phyloP scores from a whole-genome alignment of 75 land plant species.

The Ceratopteris richardii region DNA sequence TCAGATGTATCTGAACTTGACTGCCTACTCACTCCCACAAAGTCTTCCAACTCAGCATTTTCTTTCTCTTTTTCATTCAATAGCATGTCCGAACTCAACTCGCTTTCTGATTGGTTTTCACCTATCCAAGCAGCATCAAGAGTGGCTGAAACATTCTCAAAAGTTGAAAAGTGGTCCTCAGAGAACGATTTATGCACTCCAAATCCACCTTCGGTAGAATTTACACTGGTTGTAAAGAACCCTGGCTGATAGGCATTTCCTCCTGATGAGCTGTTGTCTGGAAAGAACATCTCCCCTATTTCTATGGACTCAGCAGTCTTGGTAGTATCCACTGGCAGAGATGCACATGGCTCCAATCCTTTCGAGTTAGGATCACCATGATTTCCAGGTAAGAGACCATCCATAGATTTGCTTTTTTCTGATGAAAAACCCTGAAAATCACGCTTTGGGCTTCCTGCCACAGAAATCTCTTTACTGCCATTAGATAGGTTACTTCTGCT shows the following conservation, averaged over 20 bases:
- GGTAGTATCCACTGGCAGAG: too few species aligned
- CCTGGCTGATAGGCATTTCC: background rate
- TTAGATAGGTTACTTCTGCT: background rate
- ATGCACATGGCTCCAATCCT: too few species aligned
- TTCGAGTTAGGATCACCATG: too few species aligned
- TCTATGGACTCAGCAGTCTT: too few species aligned
- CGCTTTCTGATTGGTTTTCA: slow-evolving; percentile 14
- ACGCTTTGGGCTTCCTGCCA: background rate
- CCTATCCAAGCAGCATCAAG: slow-evolving; percentile 91
- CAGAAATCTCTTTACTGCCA: background rate
- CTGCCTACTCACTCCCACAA: slow-evolving; percentile 6
- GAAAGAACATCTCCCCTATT: too few species aligned
- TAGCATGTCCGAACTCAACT: slow-evolving; percentile 1
- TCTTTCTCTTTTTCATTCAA: slow-evolving; percentile 1
- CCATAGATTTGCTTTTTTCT: background rate
- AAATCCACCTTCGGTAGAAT: background rate
- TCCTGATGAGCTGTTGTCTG: too few species aligned
- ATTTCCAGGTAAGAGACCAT: background rate
- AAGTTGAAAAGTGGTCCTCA: slow-evolving; percentile 23
- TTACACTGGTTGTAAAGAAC: background rate
- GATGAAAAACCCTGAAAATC: background rate
- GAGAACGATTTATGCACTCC: slow-evolving; percentile 10
- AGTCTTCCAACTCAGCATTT: slow-evolving; percentile 1
- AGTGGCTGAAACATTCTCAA: slow-evolving; percentile 58
- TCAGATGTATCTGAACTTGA: slow-evolving; percentile 25